These are phyloP conservation scores for Boechera stricta DNA, from an alignment of 345 rosid genomes.

Conservation along the genomic window DNA sequence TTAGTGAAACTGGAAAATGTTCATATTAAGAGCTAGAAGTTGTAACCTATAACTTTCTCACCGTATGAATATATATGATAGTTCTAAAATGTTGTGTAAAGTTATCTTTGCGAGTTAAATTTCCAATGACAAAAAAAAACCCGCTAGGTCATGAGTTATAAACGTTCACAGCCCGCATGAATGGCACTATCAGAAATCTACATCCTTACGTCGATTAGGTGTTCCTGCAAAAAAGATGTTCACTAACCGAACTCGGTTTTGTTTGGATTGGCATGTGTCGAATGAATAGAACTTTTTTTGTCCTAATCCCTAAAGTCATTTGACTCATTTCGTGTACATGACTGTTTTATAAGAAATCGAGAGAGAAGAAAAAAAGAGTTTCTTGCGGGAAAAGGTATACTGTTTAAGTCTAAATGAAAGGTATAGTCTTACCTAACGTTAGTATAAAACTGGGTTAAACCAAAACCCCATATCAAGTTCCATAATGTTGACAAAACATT, in stretches of 20 bases:
- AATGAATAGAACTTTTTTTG: neutral
- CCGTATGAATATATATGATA: too few species aligned
- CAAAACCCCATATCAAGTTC: conserved; percentile 19
- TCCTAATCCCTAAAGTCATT: neutral
- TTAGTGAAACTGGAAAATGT: too few species aligned
- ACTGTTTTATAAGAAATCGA: too few species aligned
- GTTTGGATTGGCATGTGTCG: neutral
- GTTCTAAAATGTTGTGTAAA: too few species aligned
- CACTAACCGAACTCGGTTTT: neutral
- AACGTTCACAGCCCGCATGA: too few species aligned
- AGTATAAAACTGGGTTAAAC: conserved; percentile 11
- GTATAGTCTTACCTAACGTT: conserved; percentile 11
- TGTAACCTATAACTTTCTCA: too few species aligned
- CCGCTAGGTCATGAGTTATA: too few species aligned
- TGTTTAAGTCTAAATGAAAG: conserved; percentile 2
- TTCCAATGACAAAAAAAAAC: too few species aligned
- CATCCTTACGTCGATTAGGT: too few species aligned
- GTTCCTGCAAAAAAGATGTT: neutral
- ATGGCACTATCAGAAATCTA: too few species aligned
- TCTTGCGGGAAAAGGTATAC: conserved; percentile 18
- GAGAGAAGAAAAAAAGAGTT: neutral
- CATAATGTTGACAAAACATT: conserved; percentile 27
- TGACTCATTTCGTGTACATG: neutral
- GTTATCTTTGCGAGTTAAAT: too few species aligned
- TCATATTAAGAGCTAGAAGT: too few species aligned